Percentiles rank a stretch among this genome's conserved stretches.
Conservation (phyloP, 257 asterid species). For the Forsythia suspensa region DNA sequence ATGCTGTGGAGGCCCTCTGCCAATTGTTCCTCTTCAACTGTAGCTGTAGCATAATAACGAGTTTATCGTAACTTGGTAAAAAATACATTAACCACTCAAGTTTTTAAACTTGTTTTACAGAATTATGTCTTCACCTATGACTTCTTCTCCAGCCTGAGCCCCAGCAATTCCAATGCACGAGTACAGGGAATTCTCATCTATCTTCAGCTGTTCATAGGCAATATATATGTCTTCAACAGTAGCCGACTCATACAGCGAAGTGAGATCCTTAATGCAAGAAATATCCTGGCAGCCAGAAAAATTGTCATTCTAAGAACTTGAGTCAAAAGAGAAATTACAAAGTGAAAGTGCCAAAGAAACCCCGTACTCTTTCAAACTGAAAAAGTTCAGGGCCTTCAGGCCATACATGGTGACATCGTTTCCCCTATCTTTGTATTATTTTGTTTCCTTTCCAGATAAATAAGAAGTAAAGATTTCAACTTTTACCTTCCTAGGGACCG, state of each 20-base stretch:
- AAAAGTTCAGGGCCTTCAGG: neutral
- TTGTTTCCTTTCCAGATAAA: neutral
- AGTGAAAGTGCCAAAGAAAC: constrained; percentile 11
- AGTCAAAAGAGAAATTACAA: constrained; percentile 6
- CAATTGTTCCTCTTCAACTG: constrained; percentile 52
- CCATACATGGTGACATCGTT: neutral
- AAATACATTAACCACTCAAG: neutral
- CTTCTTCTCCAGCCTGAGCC: constrained; percentile 74
- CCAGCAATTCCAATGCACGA: constrained; percentile 97
- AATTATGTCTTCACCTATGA: constrained; percentile 48
- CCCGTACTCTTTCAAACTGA: neutral
- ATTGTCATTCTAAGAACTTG: constrained; percentile 1
- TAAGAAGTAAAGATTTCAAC: constrained; percentile 5
- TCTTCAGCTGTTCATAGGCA: constrained; percentile 86
- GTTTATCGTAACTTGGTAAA: neutral
- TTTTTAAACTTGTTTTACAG: neutral
- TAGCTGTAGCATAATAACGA: constrained; percentile 39
- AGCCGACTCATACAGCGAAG: constrained; percentile 73
- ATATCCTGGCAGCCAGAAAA: constrained; percentile 56
- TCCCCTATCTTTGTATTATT: neutral
- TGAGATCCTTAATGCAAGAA: constrained; percentile 91
- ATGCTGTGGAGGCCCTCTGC: constrained; percentile 59
- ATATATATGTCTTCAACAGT: constrained; percentile 74
- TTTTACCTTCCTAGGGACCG: constrained; percentile 87
- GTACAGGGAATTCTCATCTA: constrained; percentile 77